Evolutionary conservation across 192 early-diverging fungal species (phyloP), one percentile per base, ranked within the genome.

Genomic region (Oehlia diaphana): DNA sequence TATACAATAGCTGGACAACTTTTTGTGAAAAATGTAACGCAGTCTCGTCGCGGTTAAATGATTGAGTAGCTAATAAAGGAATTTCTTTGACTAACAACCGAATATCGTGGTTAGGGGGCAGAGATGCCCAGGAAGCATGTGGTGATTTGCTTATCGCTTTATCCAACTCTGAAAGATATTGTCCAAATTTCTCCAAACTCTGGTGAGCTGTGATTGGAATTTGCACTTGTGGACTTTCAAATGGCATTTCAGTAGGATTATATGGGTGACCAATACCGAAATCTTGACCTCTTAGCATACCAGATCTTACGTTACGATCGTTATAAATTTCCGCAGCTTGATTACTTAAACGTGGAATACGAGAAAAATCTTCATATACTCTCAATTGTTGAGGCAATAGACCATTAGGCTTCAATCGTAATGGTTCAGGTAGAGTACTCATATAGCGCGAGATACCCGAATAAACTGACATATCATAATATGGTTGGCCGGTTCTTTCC

Each of bases 1-100:
- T 91, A 87, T 94, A 99, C 74, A 98, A 81, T 21, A 93, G 82
- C 81, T 93, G 90, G 21, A 99, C 93, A 74, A 97, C 89, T 81
- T 94, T 94, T 84, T 98, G 95, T 5, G 95, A 91, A 87, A 96
- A 94, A 49, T 95, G 89, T 82, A 96, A 85, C n/a, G 92, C 91
- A 31, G 90, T 90, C 39, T 96, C 95, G 61, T 95, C 95, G 3
- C 89, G 88, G 63, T 89, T 91, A 76, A 90, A 89, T n/a, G 92
- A 91, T 42, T 91, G 92, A 14, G 87, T 82, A 0, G 91, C 91
- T 9, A 96, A 84, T 21, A 90, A 63, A n/a, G 91, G 86, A n/a
- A 97, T 92, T 77, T 96, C 91, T 4, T 90, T 89, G 28, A 96
- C 86, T 23, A 92, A 77, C 50, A 87, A 82, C 28, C 92, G 91